Base-by-base conservation (phyloP, 768 basidiomycete species). In the Daedaleopsis sinensis region DNA sequence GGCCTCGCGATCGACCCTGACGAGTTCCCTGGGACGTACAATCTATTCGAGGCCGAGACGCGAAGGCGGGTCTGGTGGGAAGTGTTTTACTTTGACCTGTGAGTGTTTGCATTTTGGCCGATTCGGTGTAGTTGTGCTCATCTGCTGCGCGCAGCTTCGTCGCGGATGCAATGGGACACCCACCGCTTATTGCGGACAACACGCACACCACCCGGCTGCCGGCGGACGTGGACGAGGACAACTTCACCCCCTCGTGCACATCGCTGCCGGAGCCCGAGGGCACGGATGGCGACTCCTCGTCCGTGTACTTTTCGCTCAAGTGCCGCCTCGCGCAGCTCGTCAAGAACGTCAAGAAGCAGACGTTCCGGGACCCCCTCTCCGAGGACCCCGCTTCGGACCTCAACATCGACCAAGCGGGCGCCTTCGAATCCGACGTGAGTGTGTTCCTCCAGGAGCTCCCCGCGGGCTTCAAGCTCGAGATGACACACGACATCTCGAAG, bases 61-160 rank as follows among this genome's bases (percentile, higher is more conserved):
- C 74, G 85, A 57, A 72, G 84, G 59, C 73, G 86, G 63, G 72
- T 90, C 7, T 91, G 91, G 89, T 93, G 91, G 91, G 88, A 90
- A 55, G 79, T 91, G 12, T 81, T 85, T 69, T 90, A 83, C 72
- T 91, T 86, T 71, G 92, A 93, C 71, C 69, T 88, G 91, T 92
- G 71, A 67, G 89, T 82, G 8, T 7, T 18, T n/a, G 18, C 15
- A 19, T 46, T 37, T 19, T 35, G 35, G 9, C 43, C 42, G 9
- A 18, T 3, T 13, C 16, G 5, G 46, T 42, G 13, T 13, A 47
- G 21, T 52, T 47, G 44, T 53, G 42, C 56, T 53, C 23, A 54
- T 39, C 11, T 39, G 52, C 27, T 27, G 6, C 35, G 32, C 36
- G 38, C 37, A 93, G 91, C 62, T 89, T 90, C 70, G 78, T 86